phyloP scores from a whole-genome alignment of 768 basidiomycete genomes.

The Phaeolepiota aurea region DNA sequence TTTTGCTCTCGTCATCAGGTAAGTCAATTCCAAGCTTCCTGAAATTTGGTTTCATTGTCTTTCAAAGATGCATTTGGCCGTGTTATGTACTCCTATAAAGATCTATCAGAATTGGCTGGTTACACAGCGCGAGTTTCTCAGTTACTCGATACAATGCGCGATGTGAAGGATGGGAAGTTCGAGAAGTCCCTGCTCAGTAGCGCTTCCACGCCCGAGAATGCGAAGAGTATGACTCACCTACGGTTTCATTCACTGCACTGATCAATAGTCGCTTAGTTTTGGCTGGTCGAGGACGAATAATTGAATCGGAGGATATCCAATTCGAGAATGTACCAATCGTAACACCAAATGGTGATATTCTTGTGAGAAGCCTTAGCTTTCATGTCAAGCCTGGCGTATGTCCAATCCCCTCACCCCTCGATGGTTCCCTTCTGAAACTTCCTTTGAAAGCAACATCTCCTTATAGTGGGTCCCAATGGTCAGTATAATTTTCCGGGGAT shows the following conservation, averaged over 20 bases:
- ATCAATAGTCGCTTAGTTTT: conserved; percentile 51
- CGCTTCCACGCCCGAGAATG: conserved; percentile 65
- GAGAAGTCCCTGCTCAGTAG: conserved; percentile 82
- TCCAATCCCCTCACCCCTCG: neutral
- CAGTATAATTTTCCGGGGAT: conserved; percentile 5
- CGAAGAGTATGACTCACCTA: conserved; percentile 47
- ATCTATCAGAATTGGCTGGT: conserved; percentile 90
- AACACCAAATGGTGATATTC: conserved; percentile 91
- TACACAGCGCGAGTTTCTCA: conserved; percentile 89
- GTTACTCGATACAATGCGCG: conserved; percentile 85
- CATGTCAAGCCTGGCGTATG: conserved; percentile 79
- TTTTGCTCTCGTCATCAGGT: conserved; percentile 84
- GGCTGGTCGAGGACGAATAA: conserved; percentile 65
- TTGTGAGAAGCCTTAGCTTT: conserved; percentile 81
- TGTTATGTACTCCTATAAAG: conserved; percentile 97
- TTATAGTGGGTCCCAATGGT: conserved; percentile 95
- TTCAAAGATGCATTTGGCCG: conserved; percentile 84
- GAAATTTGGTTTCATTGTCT: neutral
- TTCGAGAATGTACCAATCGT: conserved; percentile 94
- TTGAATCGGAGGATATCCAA: conserved; percentile 82
- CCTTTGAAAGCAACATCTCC: conserved; percentile 90
- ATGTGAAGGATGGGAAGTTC: conserved; percentile 76
- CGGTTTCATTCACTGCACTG: neutral
- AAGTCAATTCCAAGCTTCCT: conserved; percentile 6
- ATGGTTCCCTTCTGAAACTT: too few species aligned